phyloP scores from a whole-genome alignment of 495 filamentous ascomycete genomes.

The Podospora pseudoanserina region DNA sequence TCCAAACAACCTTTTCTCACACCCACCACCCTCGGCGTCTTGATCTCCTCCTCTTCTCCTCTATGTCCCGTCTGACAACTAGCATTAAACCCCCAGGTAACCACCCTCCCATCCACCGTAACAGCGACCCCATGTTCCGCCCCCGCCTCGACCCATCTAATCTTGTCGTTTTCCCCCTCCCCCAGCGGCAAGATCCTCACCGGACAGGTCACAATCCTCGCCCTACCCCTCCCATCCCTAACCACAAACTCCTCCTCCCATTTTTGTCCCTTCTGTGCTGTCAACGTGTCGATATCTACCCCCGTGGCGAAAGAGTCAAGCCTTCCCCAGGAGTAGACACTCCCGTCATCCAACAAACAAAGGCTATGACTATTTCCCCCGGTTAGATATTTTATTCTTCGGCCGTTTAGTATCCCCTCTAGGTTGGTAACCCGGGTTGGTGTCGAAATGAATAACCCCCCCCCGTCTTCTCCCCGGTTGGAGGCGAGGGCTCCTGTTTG shows the following conservation, averaged over 20 bases:
- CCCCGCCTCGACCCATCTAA: not conserved
- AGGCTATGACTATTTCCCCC: not conserved
- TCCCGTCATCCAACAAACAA: not conserved
- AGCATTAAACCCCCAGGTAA: slow-evolving; percentile 5
- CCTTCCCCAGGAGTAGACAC: not conserved
- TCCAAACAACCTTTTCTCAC: not conserved
- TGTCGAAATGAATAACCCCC: not conserved
- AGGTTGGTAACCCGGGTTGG: not conserved
- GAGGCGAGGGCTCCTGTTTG: not conserved
- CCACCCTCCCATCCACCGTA: not conserved
- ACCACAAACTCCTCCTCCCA: not conserved
- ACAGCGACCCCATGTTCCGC: not conserved
- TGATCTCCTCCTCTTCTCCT: not conserved
- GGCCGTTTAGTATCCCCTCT: not conserved
- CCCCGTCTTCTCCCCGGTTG: not conserved
- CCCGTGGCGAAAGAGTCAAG: not conserved
- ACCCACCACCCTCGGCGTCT: slow-evolving; percentile 3
- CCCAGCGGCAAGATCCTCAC: not conserved
- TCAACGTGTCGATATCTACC: not conserved
- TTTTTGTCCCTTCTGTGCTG: not conserved
- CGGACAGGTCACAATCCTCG: slow-evolving; percentile 4
- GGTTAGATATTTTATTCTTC: not conserved
- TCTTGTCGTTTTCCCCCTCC: not conserved
- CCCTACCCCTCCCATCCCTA: not conserved
- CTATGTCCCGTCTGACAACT: not conserved